A percentile compares a stretch with the other conserved stretches of the same genome.
Conservation (phyloP, 2,329 filamentous ascomycete genomes). For the Tolypocladium paradoxum region DNA sequence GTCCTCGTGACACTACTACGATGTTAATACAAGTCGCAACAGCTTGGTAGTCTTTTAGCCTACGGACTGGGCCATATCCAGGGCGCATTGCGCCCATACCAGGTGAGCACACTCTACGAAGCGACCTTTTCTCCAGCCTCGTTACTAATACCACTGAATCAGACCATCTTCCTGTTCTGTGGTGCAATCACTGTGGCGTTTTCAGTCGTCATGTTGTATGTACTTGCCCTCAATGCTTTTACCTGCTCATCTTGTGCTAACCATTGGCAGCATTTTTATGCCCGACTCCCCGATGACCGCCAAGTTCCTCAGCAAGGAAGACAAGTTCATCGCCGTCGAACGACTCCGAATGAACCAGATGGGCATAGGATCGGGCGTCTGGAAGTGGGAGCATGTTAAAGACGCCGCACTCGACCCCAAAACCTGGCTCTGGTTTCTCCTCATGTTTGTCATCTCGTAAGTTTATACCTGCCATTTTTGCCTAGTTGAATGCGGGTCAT, state of each 20-base stretch:
- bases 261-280: constrained; percentile 23
- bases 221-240: neutral
- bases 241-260: neutral
- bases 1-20: neutral
- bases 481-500: no score
- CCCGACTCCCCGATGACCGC: constrained; percentile 39
- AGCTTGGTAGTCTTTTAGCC: constrained; percentile 42
- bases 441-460: constrained; percentile 43
- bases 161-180: constrained; percentile 46
- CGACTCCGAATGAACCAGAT: constrained; percentile 43
- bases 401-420: constrained; percentile 46
- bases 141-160: neutral
- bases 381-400: constrained; percentile 38
- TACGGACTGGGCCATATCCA: constrained; percentile 49
- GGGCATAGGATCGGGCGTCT: constrained; percentile 40
- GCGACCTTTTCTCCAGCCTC: no score
- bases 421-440: constrained; percentile 47
- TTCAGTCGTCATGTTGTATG: constrained; percentile 28
- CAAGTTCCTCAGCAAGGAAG: constrained; percentile 37
- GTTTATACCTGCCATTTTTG: constrained; percentile 31
- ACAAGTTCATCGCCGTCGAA: constrained; percentile 42
- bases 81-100: constrained; percentile 33
- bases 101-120: constrained; percentile 21
- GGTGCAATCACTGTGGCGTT: constrained; percentile 38
- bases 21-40: constrained; percentile 1